phyloP scores from a whole-genome alignment of 1,284 basidiomycete genomes.

The Cystobasidium sp. region DNA sequence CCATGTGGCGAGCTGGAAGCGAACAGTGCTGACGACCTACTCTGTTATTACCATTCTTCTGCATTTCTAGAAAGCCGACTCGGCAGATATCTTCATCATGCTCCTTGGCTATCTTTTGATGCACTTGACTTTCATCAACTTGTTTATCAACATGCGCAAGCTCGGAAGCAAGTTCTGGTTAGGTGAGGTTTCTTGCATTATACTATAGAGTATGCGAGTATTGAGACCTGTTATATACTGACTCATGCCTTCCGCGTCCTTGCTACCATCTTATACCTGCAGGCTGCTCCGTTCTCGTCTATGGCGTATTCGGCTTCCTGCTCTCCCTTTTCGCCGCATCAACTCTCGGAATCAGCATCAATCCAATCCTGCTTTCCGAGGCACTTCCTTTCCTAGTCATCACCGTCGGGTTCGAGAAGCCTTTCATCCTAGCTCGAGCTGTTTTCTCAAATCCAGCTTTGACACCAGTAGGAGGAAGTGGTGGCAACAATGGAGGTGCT shows the following conservation, averaged over 20 bases:
- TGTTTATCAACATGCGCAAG: constrained; percentile 82
- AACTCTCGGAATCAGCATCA: constrained; percentile 81
- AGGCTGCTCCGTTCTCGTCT: constrained; percentile 80
- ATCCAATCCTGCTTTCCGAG: constrained; percentile 90
- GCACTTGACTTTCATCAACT: constrained; percentile 91
- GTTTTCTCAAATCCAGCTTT: constrained; percentile 85
- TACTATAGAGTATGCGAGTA: too few relatives aligned
- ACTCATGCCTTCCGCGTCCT: not conserved
- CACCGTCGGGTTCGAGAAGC: constrained; percentile 97
- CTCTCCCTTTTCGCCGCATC: constrained; percentile 83
- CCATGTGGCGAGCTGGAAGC: not conserved
- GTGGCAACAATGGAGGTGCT: constrained; percentile 16
- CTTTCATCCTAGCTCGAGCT: constrained; percentile 84
- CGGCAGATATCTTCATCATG: constrained; percentile 92
- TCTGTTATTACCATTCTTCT: not conserved
- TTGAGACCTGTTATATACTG: not conserved
- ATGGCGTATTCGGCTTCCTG: constrained; percentile 84
- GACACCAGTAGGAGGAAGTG: constrained; percentile 55
- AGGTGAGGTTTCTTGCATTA: constrained; percentile 55
- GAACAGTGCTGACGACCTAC: constrained; percentile 3
- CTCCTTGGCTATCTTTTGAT: constrained; percentile 94
- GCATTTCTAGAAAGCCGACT: constrained; percentile 76
- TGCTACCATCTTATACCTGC: constrained; percentile 15
- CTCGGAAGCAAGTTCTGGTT: constrained; percentile 90
- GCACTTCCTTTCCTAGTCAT: constrained; percentile 97